Percentiles rank a stretch among this genome's conserved stretches.
phyloP scores from a whole-genome alignment of 2,329 filamentous ascomycete species.

The Sarocladium kiliense region DNA sequence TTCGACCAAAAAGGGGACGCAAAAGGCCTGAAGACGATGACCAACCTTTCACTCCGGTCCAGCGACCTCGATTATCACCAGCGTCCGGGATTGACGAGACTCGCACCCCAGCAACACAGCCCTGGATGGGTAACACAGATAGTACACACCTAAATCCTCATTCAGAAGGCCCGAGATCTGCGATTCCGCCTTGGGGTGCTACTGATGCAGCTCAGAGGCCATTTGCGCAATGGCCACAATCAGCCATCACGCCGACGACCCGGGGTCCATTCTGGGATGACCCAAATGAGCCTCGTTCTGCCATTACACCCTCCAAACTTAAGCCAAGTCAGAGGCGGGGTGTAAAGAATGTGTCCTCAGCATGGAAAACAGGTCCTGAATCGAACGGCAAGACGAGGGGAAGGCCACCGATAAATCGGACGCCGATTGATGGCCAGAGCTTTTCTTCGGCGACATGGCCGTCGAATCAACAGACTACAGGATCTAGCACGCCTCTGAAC shows the following conservation, averaged over 20 bases:
- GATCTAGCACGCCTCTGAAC: neutral
- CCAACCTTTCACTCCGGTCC: constrained; percentile 41
- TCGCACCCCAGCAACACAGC: constrained; percentile 33
- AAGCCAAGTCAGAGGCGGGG: constrained; percentile 59
- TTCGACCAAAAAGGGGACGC: constrained; percentile 55
- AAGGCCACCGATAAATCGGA: constrained; percentile 66
- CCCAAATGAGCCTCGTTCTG: constrained; percentile 62
- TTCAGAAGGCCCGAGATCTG: constrained; percentile 9
- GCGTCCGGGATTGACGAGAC: constrained; percentile 36
- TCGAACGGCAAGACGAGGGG: constrained; percentile 69
- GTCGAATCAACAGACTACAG: constrained; percentile 29
- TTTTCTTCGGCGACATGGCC: constrained; percentile 55
- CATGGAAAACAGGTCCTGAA: constrained; percentile 68
- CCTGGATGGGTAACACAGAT: constrained; percentile 35
- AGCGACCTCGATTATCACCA: constrained; percentile 57
- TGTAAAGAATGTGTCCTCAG: constrained; percentile 80
- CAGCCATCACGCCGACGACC: constrained; percentile 65
- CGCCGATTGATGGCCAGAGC: constrained; percentile 58
- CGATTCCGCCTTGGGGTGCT: constrained; percentile 18
- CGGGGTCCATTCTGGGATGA: constrained; percentile 51
- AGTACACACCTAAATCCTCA: constrained; percentile 19
- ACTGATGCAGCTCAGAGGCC: constrained; percentile 56
- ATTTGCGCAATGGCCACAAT: constrained; percentile 67
- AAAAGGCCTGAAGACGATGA: constrained; percentile 59
- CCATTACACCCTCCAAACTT: constrained; percentile 61